Conservation (phyloP, 352 stramenopile genomes). For the Phytophthora parvispora region DNA sequence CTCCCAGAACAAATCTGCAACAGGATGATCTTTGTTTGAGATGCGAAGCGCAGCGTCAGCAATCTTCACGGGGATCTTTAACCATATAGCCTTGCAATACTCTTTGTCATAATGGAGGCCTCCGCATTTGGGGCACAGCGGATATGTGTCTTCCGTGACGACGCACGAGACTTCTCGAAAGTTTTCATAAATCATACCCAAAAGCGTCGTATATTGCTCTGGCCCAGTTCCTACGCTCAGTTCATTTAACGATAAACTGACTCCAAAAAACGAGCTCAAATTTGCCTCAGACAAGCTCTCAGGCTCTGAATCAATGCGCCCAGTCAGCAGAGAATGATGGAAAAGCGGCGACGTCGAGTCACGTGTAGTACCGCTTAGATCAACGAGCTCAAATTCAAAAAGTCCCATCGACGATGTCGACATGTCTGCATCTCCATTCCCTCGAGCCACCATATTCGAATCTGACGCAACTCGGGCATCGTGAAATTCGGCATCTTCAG, state of each 20-base stretch:
- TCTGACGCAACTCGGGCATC: slow-evolving; percentile 68
- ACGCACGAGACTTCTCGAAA: slow-evolving; percentile 84
- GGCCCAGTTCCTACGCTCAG: slow-evolving; percentile 69
- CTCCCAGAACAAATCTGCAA: slow-evolving; percentile 85
- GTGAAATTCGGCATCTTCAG: slow-evolving; percentile 89
- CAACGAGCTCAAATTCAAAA: slow-evolving; percentile 90
- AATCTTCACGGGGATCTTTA: slow-evolving; percentile 83
- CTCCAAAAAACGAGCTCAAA: slow-evolving; percentile 71
- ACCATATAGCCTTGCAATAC: slow-evolving; percentile 80
- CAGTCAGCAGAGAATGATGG: slow-evolving; percentile 83
- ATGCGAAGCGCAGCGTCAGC: slow-evolving; percentile 82
- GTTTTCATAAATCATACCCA: slow-evolving; percentile 91
- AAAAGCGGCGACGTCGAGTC: slow-evolving; percentile 72
- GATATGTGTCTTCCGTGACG: slow-evolving; percentile 87
- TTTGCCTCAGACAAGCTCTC: slow-evolving; percentile 71
- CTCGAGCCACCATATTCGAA: slow-evolving; percentile 24
- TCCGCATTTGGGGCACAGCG: slow-evolving; percentile 63
- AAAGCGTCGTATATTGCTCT: slow-evolving; percentile 77
- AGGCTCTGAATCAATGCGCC: slow-evolving; percentile 77
- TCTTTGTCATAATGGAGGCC: slow-evolving; percentile 77
- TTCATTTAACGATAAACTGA: slow-evolving; percentile 84
- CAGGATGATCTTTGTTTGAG: slow-evolving; percentile 58
- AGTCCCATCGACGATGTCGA: slow-evolving; percentile 66
- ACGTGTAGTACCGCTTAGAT: slow-evolving; percentile 78
- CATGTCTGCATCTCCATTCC: slow-evolving; percentile 55